A percentile compares a stretch with the other conserved stretches of the same genome.
These are phyloP conservation scores for Ophiocordyceps robertsii DNA, from an alignment of 2,329 filamentous ascomycete species.

Conservation along the genomic window DNA sequence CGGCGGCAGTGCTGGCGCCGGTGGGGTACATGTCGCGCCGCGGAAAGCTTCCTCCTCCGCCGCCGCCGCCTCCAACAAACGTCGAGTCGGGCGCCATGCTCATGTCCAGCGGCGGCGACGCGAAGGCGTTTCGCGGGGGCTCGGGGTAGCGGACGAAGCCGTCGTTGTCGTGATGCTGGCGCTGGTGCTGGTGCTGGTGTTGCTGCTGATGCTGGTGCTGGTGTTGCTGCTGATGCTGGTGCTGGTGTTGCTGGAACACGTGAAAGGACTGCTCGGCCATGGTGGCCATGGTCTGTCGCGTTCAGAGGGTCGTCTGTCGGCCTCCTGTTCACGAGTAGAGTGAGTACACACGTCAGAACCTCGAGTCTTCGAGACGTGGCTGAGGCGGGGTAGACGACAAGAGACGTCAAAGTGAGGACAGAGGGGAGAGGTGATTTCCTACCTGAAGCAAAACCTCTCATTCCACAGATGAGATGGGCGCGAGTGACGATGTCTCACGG, in stretches of 20 bases:
- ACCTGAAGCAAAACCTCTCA: background rate
- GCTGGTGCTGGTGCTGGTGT: constrained; percentile 1
- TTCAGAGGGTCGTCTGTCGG: background rate
- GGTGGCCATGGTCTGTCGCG: constrained; percentile 13
- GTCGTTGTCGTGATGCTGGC: constrained; percentile 15
- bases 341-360: background rate
- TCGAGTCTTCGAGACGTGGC: background rate
- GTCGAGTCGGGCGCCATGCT: constrained; percentile 31
- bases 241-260: constrained; percentile 12
- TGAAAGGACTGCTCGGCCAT: constrained; percentile 14
- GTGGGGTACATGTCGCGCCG: constrained; percentile 6
- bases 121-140: constrained; percentile 24
- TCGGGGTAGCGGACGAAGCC: constrained; percentile 34
- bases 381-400: background rate
- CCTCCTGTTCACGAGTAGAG: background rate
- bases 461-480: background rate
- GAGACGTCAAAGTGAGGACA: background rate
- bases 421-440: background rate
- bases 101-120: constrained; percentile 32
- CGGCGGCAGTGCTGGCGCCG: background rate
- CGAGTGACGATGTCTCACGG: constrained; percentile 1
- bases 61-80: constrained; percentile 12
- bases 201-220: constrained; percentile 6
- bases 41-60: background rate
- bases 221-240: too few species aligned